These are phyloP conservation scores for Camptophora hylomeconis DNA, from an alignment of 2,329 filamentous ascomycete species.

Conservation along the genomic window DNA sequence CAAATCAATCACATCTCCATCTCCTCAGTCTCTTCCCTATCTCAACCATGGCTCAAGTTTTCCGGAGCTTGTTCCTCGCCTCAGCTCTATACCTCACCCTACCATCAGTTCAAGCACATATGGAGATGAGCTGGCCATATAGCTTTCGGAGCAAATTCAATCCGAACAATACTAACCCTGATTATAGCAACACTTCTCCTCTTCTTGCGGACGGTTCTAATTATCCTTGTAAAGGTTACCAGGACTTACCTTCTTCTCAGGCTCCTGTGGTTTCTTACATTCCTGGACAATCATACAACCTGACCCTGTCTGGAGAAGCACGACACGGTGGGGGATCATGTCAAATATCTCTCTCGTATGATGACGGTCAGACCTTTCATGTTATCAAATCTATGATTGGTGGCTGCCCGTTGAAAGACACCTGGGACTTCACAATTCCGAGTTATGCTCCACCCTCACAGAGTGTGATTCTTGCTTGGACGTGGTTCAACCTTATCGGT, in stretches of 20 bases:
- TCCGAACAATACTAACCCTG: too few relatives aligned
- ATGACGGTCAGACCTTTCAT: constrained; percentile 55
- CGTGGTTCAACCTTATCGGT: constrained; percentile 62
- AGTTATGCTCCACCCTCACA: constrained; percentile 41
- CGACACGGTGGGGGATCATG: constrained; percentile 60
- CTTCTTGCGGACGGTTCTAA: constrained; percentile 47
- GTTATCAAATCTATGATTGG: constrained; percentile 53
- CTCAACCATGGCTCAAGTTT: too few relatives aligned
- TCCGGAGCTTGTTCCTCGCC: too few relatives aligned
- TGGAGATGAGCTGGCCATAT: constrained; percentile 43
- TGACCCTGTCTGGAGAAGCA: constrained; percentile 51
- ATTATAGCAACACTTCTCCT: constrained; percentile 58
- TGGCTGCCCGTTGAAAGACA: constrained; percentile 39
- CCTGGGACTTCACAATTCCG: constrained; percentile 55
- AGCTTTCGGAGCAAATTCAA: constrained; percentile 39
- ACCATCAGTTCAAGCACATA: too few relatives aligned
- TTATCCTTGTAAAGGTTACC: constrained; percentile 65
- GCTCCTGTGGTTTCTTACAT: too few relatives aligned
- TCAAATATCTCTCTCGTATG: constrained; percentile 62
- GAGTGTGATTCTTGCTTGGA: constrained; percentile 60
- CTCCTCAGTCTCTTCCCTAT: too few relatives aligned
- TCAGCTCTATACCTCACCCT: too few relatives aligned
- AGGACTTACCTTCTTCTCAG: too few relatives aligned
- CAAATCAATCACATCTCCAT: too few relatives aligned
- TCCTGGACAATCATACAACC: constrained; percentile 48